These are phyloP conservation scores for Henckelia pumila DNA, from an alignment of 257 asterid genomes.

Conservation along the genomic window DNA sequence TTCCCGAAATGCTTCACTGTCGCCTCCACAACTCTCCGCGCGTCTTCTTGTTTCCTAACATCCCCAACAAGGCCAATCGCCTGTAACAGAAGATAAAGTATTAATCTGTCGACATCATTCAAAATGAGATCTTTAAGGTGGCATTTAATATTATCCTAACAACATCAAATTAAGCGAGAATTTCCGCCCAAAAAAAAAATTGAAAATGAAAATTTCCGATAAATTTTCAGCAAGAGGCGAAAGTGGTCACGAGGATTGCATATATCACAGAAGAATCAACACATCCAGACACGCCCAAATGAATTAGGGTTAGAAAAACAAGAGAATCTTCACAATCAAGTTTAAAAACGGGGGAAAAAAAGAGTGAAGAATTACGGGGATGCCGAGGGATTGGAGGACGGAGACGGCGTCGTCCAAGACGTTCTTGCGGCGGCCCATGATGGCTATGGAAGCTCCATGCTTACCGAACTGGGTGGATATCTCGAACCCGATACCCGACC, in stretches of 20 bases:
- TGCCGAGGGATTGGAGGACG: constrained; percentile 62
- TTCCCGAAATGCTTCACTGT: constrained; percentile 76
- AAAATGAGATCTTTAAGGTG: too few relatives aligned
- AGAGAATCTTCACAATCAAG: too few relatives aligned
- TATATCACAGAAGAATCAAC: too few relatives aligned
- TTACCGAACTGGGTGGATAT: constrained; percentile 73
- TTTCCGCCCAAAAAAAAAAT: too few relatives aligned
- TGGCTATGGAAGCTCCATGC: constrained; percentile 86
- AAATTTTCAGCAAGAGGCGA: too few relatives aligned
- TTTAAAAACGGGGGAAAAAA: background rate
- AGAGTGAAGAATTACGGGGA: constrained; percentile 39
- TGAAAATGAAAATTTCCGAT: too few relatives aligned
- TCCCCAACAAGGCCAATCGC: constrained; percentile 88
- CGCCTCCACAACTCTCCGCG: constrained; percentile 62
- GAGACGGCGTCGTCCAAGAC: constrained; percentile 73
- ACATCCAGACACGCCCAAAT: too few relatives aligned
- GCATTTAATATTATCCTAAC: too few relatives aligned
- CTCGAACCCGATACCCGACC: constrained; percentile 85
- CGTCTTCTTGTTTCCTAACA: constrained; percentile 77
- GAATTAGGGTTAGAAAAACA: too few relatives aligned
- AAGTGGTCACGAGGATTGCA: too few relatives aligned
- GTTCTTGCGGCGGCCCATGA: constrained; percentile 87
- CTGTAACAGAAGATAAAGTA: constrained; percentile 27
- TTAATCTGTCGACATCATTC: background rate
- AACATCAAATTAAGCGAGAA: too few relatives aligned